Percentiles rank a stretch among this genome's conserved stretches.
Evolutionary conservation across 2,329 filamentous ascomycete genomes (phyloP).

Genomic region (Pseudogymnoascus sp.): DNA sequence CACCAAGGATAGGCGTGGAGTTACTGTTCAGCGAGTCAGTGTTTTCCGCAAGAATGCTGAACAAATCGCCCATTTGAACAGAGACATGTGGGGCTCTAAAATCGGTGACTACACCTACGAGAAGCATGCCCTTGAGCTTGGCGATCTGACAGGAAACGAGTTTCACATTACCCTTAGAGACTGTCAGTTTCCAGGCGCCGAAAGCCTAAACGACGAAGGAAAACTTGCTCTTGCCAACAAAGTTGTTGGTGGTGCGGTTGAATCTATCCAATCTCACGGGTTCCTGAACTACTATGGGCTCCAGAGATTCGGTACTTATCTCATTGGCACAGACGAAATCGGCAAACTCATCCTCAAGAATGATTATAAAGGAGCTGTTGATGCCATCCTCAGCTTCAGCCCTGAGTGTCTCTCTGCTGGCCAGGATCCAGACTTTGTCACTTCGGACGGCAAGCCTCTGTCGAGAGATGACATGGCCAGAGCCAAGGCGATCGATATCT

Average conservation of each 20-base stretch:
- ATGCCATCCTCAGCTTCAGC: constrained; percentile 67
- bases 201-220: constrained; percentile 39
- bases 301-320: constrained; percentile 90
- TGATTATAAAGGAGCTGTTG: constrained; percentile 72
- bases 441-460: constrained; percentile 38
- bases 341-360: constrained; percentile 76
- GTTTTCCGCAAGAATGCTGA: constrained; percentile 51
- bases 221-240: constrained; percentile 37
- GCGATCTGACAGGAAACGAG: constrained; percentile 80
- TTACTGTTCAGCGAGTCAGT: constrained; percentile 59
- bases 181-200: constrained; percentile 52
- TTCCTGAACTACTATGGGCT: constrained; percentile 98
- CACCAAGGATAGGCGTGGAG: constrained; percentile 63
- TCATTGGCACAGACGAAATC: constrained; percentile 75
- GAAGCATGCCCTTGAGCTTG: constrained; percentile 64
- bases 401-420: constrained; percentile 51
- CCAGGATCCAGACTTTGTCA: constrained; percentile 36
- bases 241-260: constrained; percentile 51
- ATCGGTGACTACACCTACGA: constrained; percentile 79
- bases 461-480: constrained; percentile 71
- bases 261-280: constrained; percentile 61
- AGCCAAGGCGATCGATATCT: constrained; percentile 69
- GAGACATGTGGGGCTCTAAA: constrained; percentile 49
- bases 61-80: constrained; percentile 57
- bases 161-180: constrained; percentile 89